A percentile compares a stretch with the other conserved stretches of the same genome.
Evolutionary conservation across 768 basidiomycete genomes (phyloP).

Genomic region (Lyophyllum semitale): DNA sequence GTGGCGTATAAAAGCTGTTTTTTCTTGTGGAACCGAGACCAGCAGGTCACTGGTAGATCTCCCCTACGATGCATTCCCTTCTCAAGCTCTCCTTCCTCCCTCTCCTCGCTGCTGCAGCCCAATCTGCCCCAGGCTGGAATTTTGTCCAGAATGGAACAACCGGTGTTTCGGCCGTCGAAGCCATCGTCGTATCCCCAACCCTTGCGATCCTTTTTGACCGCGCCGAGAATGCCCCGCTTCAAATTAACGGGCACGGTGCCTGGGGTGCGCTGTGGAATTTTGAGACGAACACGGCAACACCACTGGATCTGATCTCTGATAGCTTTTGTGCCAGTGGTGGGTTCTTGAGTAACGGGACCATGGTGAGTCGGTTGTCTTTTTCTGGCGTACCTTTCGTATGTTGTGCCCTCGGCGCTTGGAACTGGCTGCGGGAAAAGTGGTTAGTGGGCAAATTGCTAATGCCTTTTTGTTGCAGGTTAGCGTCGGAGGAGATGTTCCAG

Average conservation of each 20-base stretch:
- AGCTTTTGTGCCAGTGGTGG: conserved; percentile 44
- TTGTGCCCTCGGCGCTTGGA: no score
- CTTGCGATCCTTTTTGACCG: conserved; percentile 19
- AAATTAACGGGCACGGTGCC: conserved; percentile 40
- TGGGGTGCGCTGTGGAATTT: conserved; percentile 47
- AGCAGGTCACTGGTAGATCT: background rate
- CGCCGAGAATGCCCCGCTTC: conserved; percentile 34
- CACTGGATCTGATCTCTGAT: conserved; percentile 33
- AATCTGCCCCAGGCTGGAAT: conserved; percentile 16
- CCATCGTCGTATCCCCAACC: conserved; percentile 23
- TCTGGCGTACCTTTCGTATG: background rate
- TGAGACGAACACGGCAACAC: conserved; percentile 35
- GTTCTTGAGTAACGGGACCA: conserved; percentile 40
- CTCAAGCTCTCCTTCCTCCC: background rate
- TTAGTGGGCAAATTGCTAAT: no score
- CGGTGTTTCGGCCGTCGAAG: conserved; percentile 22
- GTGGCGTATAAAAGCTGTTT: background rate
- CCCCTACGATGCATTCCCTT: background rate
- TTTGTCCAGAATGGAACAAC: conserved; percentile 23
- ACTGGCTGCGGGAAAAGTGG: no score
- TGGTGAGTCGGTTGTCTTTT: background rate
- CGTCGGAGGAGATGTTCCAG: conserved; percentile 23
- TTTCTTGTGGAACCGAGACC: background rate
- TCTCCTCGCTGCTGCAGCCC: conserved; percentile 2
- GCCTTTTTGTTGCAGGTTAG: background rate